These are phyloP conservation scores for Kwoniella heveanensis DNA, from an alignment of 768 basidiomycete species.

Conservation along the genomic window DNA sequence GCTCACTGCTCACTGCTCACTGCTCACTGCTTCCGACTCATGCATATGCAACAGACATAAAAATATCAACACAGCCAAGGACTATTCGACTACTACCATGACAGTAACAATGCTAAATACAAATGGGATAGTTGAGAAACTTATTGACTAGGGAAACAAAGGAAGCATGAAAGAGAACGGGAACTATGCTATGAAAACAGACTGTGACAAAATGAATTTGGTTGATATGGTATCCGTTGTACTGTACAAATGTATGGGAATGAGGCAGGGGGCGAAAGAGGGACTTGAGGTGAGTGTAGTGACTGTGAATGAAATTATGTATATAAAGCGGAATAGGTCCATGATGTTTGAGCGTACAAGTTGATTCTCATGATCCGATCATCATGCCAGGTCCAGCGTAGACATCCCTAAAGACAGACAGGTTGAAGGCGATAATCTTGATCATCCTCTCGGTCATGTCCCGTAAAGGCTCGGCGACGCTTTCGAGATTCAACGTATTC, in stretches of 20 bases:
- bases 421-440: conserved; percentile 40
- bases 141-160: not conserved
- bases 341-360: no score
- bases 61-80: not conserved
- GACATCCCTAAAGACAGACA: conserved; percentile 32
- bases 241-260: no score
- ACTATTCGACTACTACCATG: not conserved
- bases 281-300: not conserved
- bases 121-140: not conserved
- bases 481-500: conserved; percentile 15
- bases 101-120: not conserved
- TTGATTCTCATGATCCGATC: conserved; percentile 27
- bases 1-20: no score
- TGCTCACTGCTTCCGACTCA: not conserved
- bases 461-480: conserved; percentile 21
- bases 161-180: no score
- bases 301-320: not conserved
- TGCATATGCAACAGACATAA: not conserved
- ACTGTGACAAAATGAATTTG: no score
- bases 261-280: not conserved
- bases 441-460: conserved; percentile 35
- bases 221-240: no score
- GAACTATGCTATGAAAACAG: not conserved
- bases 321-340: no score
- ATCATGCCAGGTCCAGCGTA: conserved; percentile 43